These are phyloP conservation scores for Castanea sativa DNA, from an alignment of 306 rosid genomes.

Conservation along the genomic window DNA sequence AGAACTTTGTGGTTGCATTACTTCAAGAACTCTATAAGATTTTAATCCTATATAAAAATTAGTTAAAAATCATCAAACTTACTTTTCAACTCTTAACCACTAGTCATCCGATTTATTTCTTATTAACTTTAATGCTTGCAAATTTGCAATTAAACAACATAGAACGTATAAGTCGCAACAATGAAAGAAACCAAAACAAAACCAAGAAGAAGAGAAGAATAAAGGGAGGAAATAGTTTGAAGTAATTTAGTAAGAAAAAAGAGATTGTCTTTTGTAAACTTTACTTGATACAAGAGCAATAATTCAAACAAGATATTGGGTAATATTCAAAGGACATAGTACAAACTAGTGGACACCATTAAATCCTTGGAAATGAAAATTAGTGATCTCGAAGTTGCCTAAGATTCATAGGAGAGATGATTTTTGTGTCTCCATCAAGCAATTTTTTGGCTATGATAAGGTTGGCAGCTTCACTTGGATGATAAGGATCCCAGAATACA, in stretches of 20 bases:
- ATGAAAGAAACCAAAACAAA: background rate
- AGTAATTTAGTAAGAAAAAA: background rate
- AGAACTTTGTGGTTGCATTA: too few relatives aligned
- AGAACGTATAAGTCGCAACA: background rate
- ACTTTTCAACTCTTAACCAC: background rate
- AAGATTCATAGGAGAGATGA: slow-evolving; percentile 74
- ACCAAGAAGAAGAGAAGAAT: background rate
- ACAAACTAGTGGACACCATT: background rate
- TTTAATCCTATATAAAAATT: too few relatives aligned
- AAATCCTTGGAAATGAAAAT: background rate
- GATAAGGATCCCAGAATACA: slow-evolving; percentile 97
- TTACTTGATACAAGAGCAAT: background rate
- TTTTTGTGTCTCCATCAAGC: slow-evolving; percentile 66
- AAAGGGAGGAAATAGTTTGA: background rate
- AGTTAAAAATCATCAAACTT: too few relatives aligned
- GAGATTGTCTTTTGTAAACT: background rate
- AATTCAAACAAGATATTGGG: background rate
- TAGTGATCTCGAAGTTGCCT: slow-evolving; percentile 69
- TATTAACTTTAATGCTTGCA: background rate
- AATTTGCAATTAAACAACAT: background rate
- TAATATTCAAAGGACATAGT: background rate
- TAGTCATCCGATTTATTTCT: background rate
- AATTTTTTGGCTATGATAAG: slow-evolving; percentile 69
- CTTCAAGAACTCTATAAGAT: too few relatives aligned
- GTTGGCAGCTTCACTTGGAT: slow-evolving; percentile 93